Evolutionary conservation across 371 early-diverging fungal genomes (phyloP), one percentile per base, ranked within the genome.

Genomic region (Coelomomyces lativittatus): DNA sequence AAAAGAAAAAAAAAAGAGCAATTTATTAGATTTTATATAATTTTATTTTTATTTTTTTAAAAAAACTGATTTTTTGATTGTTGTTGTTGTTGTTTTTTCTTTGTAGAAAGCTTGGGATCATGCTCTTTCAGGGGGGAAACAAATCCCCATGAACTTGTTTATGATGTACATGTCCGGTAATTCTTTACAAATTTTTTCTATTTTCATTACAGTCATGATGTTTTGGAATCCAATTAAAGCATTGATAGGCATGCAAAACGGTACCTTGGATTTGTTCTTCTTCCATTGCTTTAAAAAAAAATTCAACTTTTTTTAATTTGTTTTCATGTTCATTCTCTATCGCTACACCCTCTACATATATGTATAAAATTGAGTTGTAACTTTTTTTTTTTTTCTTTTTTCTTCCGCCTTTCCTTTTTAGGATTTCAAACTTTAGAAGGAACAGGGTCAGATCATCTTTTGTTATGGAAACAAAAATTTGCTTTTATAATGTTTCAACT

Each of bases 101-200:
- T 37, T 6, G n/a, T 51, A 88, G 82, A 86, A 89, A 80, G 92
- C 91, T 19, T 91, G 89, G 91, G 92, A 95, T 57, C 73, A 81
- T n/a, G 91, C 96, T 1, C 67, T 86, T 50, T 80, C 78, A 0
- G 86, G 88, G 12, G 88, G 81, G 39, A 93, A 92, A 56, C 80
- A 80, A 37, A 79, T 91, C 26, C 91, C 93, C 0, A 93, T 92
- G 93, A 91, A 91, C 50, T 86, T 76, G 23, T 80, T 97, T 61
- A 97, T 97, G 97, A 73, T 92, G 35, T 95, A 85, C 68, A 97
- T 97, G 97, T 81, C 83, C 17, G 97, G 97, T 38, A 89, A 82
- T 54, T 60, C 81, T 49, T 84, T 97, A 31, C 90, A 92, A 51
- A 91, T 95, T 44, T 97, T 90, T 51, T 81, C 82, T 33, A 86